A percentile compares a stretch with the other conserved stretches of the same genome.
These are phyloP conservation scores for Trichoderma sp. DNA, from an alignment of 2,329 filamentous ascomycete species.

Conservation along the genomic window DNA sequence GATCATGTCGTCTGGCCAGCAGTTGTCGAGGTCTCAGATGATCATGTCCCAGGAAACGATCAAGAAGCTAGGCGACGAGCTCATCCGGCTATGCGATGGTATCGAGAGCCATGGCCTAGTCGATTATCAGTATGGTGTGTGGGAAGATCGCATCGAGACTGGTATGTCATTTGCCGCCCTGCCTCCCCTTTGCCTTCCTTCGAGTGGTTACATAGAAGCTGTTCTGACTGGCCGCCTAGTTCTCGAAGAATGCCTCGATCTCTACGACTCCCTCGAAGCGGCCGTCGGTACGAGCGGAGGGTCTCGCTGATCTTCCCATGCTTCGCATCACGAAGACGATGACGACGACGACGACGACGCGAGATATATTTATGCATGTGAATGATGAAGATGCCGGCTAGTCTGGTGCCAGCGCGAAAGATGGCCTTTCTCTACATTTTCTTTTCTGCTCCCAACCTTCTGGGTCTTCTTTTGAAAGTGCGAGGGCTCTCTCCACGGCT, in stretches of 20 bases:
- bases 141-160: slow-evolving; percentile 87
- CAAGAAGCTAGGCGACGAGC: slow-evolving; percentile 77
- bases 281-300: slow-evolving; percentile 38
- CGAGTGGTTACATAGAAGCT: neutral
- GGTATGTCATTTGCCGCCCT: slow-evolving; percentile 57
- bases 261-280: slow-evolving; percentile 48
- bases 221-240: slow-evolving; percentile 34
- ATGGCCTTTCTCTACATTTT: slow-evolving; percentile 4
- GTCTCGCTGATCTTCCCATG: slow-evolving; percentile 29
- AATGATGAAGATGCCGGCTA: neutral
- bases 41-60: slow-evolving; percentile 70
- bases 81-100: slow-evolving; percentile 80
- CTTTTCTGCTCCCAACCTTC: slow-evolving; percentile 4
- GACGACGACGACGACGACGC: slow-evolving; percentile 1
- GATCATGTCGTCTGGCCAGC: slow-evolving; percentile 62
- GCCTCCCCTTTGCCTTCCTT: neutral
- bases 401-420: neutral
- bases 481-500: slow-evolving; percentile 19
- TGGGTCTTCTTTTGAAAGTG: neutral
- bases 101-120: slow-evolving; percentile 92
- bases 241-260: slow-evolving; percentile 48
- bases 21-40: slow-evolving; percentile 59
- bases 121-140: slow-evolving; percentile 95
- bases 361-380: neutral
- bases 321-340: neutral